These are phyloP conservation scores for Phaeotremella skinneri DNA, from an alignment of 768 basidiomycete genomes.

Conservation along the genomic window DNA sequence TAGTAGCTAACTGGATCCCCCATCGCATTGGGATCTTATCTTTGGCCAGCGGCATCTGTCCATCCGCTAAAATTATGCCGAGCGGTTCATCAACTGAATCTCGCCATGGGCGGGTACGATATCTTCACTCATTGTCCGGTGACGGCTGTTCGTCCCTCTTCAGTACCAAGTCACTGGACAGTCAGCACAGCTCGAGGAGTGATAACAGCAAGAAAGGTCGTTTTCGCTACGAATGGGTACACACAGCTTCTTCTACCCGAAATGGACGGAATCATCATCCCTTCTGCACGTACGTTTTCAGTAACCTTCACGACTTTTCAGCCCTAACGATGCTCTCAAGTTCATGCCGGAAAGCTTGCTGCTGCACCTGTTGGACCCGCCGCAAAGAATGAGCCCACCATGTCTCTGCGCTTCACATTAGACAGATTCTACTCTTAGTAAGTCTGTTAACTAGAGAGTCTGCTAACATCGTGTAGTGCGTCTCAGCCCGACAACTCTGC, in stretches of 20 bases:
- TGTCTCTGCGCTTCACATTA: slow-evolving; percentile 31
- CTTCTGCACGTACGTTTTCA: too few species aligned
- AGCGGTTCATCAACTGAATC: slow-evolving; percentile 4
- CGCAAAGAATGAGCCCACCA: slow-evolving; percentile 17
- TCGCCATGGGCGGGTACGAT: slow-evolving; percentile 2
- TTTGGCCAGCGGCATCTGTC: slow-evolving; percentile 11
- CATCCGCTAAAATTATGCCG: slow-evolving; percentile 9
- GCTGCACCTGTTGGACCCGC: slow-evolving; percentile 30
- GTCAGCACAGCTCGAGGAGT: not conserved
- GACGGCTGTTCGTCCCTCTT: not conserved
- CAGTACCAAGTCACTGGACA: not conserved
- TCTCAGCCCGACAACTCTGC: slow-evolving; percentile 36
- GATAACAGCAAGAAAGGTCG: not conserved
- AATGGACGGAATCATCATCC: not conserved
- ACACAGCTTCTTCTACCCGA: not conserved
- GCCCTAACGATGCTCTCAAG: too few species aligned
- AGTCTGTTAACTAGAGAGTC: not conserved
- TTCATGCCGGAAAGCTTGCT: slow-evolving; percentile 35
- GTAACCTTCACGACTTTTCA: too few species aligned
- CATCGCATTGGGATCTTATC: not conserved
- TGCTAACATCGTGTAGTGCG: not conserved
- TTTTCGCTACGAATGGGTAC: not conserved
- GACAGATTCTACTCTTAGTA: slow-evolving; percentile 41
- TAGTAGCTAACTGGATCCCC: slow-evolving; percentile 5
- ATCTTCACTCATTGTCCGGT: slow-evolving; percentile 10